These are phyloP conservation scores for Huntiella abstrusa DNA, from an alignment of 2,329 filamentous ascomycete species.

Conservation along the genomic window DNA sequence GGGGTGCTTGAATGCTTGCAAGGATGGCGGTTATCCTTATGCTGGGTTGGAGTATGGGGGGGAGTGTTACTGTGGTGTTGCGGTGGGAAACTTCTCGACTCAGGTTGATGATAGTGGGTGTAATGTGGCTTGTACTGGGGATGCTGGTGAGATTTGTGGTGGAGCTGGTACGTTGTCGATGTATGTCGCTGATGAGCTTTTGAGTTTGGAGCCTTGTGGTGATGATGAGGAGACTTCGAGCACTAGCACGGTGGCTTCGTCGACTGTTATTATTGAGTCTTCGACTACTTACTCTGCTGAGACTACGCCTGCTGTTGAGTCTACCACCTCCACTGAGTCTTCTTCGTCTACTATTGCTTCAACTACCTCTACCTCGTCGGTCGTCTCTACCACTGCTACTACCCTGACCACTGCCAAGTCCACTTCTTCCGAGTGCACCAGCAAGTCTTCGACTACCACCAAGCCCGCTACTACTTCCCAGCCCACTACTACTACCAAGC, in stretches of 20 bases:
- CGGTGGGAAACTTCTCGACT: conserved; percentile 29
- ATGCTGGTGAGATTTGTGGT: conserved; percentile 24
- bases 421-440: conserved; percentile 12
- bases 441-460: conserved; percentile 11
- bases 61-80: conserved; percentile 32
- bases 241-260: conserved; percentile 8
- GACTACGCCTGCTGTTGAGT: conserved; percentile 4
- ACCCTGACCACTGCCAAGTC: neutral
- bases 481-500: conserved; percentile 13
- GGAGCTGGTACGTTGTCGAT: conserved; percentile 24
- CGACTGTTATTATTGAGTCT: conserved; percentile 10
- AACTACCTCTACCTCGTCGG: conserved; percentile 9
- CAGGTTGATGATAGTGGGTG: conserved; percentile 24
- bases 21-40: conserved; percentile 25
- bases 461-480: neutral
- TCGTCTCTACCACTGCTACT: conserved; percentile 4
- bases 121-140: conserved; percentile 32
- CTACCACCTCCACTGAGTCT: neutral
- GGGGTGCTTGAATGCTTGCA: conserved; percentile 25
- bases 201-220: conserved; percentile 31
- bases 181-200: conserved; percentile 29
- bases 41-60: conserved; percentile 26
- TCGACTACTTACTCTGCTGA: conserved; percentile 6
- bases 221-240: conserved; percentile 16
- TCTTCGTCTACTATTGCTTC: conserved; percentile 10